Base-by-base conservation (phyloP, 148 eudicot species). In the Tetragonia tetragonoides region DNA sequence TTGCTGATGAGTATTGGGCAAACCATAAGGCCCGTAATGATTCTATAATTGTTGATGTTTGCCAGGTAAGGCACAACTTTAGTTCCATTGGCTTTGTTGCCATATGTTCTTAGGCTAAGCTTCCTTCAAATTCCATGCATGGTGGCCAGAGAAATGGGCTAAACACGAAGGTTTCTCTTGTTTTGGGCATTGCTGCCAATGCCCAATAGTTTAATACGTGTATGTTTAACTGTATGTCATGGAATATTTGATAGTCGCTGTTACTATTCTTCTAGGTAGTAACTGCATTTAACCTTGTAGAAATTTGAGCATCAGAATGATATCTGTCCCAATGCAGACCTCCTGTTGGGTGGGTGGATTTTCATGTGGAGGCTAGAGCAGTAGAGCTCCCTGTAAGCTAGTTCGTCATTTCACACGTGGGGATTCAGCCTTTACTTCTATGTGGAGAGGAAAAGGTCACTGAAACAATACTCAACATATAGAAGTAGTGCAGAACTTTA, bases 21-120 rank as follows among this genome's bases (percentile, higher is more conserved):
- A 91, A 93, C 84, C 97, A 95, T 82, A 85, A 87, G 79, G 96
- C 99, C 70, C 97, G 99, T 76, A 95, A 95, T 87, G 97, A 95
- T 89, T 95, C 99, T 66, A 93, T 95, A 62, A 93, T 95, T 85
- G 99, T 95, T 85, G 99, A 95, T 89, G 97, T 95, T 40, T 95
- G 97, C 87, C 99, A 95, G 89, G 99, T 95, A 83, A 88, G 75
- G 86, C 75, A 57, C 69, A 65, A 73, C 6, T 8, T 57, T 57
- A 73, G 5, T 82, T 37, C n/a, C 28, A 15, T 42, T 78, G 37
- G 41, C 34, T 16, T 68, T 62, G n/a, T 54, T 24, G 8, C 73
- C 16, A 49, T 16, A 46, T 72, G 28, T 21, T 51, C 34, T 12
- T 75, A 71, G 56, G 18, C 60, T 81, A 20, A 41, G 39, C 14